Percentiles rank a stretch among this genome's conserved stretches.
phyloP scores from a whole-genome alignment of 768 basidiomycete species.

The Panellus pusillus region DNA sequence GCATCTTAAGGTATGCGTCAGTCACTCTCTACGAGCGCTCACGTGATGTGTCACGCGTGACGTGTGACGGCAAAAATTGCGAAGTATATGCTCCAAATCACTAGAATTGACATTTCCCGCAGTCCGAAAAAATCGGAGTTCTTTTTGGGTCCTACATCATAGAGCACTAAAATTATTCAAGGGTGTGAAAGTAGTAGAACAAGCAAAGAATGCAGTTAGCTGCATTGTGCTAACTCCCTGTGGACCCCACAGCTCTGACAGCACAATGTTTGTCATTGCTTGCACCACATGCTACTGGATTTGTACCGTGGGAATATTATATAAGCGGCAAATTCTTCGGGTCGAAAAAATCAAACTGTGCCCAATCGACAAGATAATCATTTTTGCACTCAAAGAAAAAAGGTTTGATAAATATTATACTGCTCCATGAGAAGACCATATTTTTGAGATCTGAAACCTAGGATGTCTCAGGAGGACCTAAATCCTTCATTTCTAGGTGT shows the following conservation, averaged over 20 bases:
- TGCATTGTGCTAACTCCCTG: no score
- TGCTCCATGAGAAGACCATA: not conserved
- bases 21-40: not conserved
- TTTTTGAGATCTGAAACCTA: slow-evolving; percentile 2
- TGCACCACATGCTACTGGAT: not conserved
- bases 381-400: slow-evolving; percentile 5
- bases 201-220: no score
- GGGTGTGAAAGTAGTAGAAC: no score
- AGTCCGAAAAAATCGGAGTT: no score
- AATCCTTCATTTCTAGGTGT: not conserved
- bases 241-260: no score
- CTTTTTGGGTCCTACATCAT: no score
- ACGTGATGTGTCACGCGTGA: not conserved
- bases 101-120: no score
- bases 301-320: slow-evolving; percentile 1
- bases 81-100: no score
- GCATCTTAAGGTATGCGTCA: not conserved
- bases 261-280: no score
- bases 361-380: not conserved
- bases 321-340: not conserved
- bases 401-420: not conserved
- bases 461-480: not conserved
- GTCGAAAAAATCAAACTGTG: not conserved
- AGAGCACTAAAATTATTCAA: no score
- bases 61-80: not conserved